phyloP scores from a whole-genome alignment of 164 flowering plant species.

The grape (Vitis vinifera) region DNA sequence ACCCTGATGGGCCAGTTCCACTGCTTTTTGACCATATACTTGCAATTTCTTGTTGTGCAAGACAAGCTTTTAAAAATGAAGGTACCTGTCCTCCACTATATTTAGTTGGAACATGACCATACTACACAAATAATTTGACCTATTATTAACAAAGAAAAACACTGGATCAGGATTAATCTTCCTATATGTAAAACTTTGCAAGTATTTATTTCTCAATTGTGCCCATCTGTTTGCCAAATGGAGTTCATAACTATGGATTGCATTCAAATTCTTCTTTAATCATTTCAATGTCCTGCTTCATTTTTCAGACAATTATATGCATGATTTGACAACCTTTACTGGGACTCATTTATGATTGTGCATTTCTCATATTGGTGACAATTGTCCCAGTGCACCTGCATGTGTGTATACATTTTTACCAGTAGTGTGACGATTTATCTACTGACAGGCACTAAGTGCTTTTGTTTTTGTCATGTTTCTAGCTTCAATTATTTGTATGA shows the following conservation, averaged over 20 bases:
- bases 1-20: slow-evolving; percentile 98
- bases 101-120: background rate
- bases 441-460: background rate
- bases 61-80: slow-evolving; percentile 80
- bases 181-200: background rate
- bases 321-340: too few species aligned
- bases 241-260: background rate
- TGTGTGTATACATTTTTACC: background rate
- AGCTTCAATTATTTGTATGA: background rate
- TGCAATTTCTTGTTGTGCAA: slow-evolving; percentile 92
- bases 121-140: too few species aligned
- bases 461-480: background rate
- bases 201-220: background rate
- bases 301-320: background rate
- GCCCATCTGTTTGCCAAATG: background rate
- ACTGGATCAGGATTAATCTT: background rate
- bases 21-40: slow-evolving; percentile 97
- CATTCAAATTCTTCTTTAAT: background rate
- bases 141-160: background rate
- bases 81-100: slow-evolving; percentile 42
- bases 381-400: too few species aligned
- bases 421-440: background rate
- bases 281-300: background rate
- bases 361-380: too few species aligned
- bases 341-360: too few species aligned